These are phyloP conservation scores for Collybia mongolica DNA, from an alignment of 768 basidiomycete genomes.

Conservation along the genomic window DNA sequence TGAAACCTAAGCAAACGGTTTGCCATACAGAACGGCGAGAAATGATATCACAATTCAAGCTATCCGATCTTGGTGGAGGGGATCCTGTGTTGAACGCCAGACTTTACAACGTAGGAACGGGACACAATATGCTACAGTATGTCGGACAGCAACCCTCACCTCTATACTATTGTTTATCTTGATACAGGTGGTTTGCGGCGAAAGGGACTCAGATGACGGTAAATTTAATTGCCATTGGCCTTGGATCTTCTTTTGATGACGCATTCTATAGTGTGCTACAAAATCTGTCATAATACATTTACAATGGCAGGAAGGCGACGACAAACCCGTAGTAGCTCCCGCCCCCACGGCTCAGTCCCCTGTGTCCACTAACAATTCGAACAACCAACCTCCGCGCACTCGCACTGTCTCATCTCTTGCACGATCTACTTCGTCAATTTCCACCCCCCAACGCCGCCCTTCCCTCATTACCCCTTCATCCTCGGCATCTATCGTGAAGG, in stretches of 20 bases:
- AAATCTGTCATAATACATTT: conserved; percentile 84
- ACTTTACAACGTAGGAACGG: conserved; percentile 72
- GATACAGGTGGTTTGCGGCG: conserved; percentile 79
- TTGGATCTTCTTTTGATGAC: background rate
- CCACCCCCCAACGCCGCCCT: conserved; percentile 40
- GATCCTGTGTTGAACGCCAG: conserved; percentile 68
- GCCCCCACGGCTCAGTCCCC: conserved; percentile 15
- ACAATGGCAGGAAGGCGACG: conserved; percentile 77
- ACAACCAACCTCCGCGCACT: conserved; percentile 33
- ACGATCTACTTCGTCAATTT: conserved; percentile 49
- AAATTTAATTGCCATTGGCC: conserved; percentile 19
- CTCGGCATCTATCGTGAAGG: conserved; percentile 25
- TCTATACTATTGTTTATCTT: conserved; percentile 1
- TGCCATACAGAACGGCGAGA: conserved; percentile 53
- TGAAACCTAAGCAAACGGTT: conserved; percentile 1
- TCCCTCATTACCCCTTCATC: conserved; percentile 29
- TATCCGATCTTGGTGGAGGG: conserved; percentile 70
- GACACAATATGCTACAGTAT: conserved; percentile 83
- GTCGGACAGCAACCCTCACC: conserved; percentile 17
- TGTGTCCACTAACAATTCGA: conserved; percentile 16
- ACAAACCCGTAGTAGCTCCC: conserved; percentile 18
- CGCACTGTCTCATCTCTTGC: conserved; percentile 53
- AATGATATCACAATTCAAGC: conserved; percentile 91
- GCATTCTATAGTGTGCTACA: conserved; percentile 69
- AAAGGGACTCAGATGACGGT: conserved; percentile 91